These are phyloP conservation scores for Cyclotella baltica DNA, from an alignment of 108 stramenopile species.

Conservation along the genomic window DNA sequence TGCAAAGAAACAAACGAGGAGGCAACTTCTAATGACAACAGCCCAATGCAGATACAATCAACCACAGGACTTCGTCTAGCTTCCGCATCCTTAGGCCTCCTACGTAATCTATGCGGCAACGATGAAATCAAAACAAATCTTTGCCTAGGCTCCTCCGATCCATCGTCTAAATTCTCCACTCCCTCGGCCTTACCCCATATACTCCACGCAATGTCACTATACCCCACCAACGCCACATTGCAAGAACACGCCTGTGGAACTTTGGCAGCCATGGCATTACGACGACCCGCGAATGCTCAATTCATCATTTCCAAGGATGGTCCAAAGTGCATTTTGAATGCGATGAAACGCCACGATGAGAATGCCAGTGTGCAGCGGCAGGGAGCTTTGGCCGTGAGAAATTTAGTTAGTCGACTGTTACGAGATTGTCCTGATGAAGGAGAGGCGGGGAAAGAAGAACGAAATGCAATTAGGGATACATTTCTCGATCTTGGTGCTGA, in stretches of 20 bases:
- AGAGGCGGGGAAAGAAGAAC: slow-evolving; percentile 22
- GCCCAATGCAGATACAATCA: neutral
- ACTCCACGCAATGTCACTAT: slow-evolving; percentile 59
- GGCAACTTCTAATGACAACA: neutral
- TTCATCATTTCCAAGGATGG: slow-evolving; percentile 61
- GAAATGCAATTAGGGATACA: slow-evolving; percentile 46
- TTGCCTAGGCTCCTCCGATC: slow-evolving; percentile 58
- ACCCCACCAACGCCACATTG: slow-evolving; percentile 38
- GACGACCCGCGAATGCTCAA: slow-evolving; percentile 79
- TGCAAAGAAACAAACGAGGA: slow-evolving; percentile 12
- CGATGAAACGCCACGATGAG: slow-evolving; percentile 73
- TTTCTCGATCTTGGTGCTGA: slow-evolving; percentile 83
- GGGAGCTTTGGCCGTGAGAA: slow-evolving; percentile 85
- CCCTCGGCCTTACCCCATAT: slow-evolving; percentile 37
- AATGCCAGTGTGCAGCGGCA: slow-evolving; percentile 80
- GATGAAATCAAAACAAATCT: slow-evolving; percentile 89
- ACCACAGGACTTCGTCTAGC: slow-evolving; percentile 38
- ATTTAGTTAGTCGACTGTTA: slow-evolving; percentile 77
- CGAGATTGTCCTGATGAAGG: slow-evolving; percentile 15
- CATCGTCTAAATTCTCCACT: slow-evolving; percentile 43
- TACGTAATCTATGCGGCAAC: slow-evolving; percentile 89
- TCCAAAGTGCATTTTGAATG: slow-evolving; percentile 60
- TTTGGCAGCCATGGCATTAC: slow-evolving; percentile 87
- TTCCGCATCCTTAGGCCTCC: slow-evolving; percentile 68
- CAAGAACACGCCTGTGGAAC: slow-evolving; percentile 90